Base-by-base conservation (phyloP, 306 rosid genomes). In the Luffa aegyptiaca region DNA sequence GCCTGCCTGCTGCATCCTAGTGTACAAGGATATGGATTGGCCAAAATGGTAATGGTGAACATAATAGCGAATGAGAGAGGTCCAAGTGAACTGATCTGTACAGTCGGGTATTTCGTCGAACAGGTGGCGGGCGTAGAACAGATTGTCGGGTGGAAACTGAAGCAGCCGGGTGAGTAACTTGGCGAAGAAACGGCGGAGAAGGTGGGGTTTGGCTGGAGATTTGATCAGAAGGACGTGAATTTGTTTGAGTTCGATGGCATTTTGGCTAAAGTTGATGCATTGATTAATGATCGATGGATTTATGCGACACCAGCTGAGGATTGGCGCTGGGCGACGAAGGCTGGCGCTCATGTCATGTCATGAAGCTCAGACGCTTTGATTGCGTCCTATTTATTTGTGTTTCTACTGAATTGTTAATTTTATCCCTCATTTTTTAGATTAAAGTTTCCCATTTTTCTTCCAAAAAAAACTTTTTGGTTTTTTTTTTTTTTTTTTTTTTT, bases 1-100 rank as follows among this genome's bases (percentile, higher is more conserved):
- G 12, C 86, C 89, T 52, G 41, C 81, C 79, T 66, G 81, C 73
- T 88, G 94, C 97, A 93, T 90, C 79, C 79, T 73, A 66, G 89
- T 85, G 51, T 85, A 91, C 46, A 87, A 79, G 52, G 84, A 81
- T 74, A 93, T 75, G 55, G 91, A 84, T 62, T 80, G 81, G 35
- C 26, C 64, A 53, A 87, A 83, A 45, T 81, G 86, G 20, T 68
- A 51, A 33, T 82, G 82, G 49, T 82, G 80, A 62, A 82, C 82
- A 80, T 79, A 75, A 76, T 86, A 81, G 20, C 86, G 89, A 31
- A 91, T 86, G 69, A 91, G 85, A 78, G 88, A 88, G 65, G 94
- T 90, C 92, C 93, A 89, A 53, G 89, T 69, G 77, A 90, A 90
- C 69, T 80, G 78, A 79, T 64, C 80, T 20, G 61, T 35, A 80